Percentiles rank a stretch among this genome's conserved stretches.
These are phyloP conservation scores for Populus euphratica DNA, from an alignment of 345 rosid genomes.

Conservation along the genomic window DNA sequence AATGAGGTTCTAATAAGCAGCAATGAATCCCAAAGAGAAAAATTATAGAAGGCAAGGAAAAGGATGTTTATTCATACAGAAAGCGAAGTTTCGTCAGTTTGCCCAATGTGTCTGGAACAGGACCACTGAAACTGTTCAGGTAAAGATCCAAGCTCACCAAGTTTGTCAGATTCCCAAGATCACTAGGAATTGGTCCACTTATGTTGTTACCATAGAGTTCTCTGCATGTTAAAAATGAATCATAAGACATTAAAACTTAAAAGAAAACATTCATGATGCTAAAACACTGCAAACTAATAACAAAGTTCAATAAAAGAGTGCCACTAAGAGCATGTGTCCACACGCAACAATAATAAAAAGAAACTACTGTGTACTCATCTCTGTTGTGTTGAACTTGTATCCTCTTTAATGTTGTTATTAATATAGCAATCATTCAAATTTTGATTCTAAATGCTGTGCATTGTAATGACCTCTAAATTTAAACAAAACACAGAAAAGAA, in stretches of 20 bases:
- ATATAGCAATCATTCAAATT: background rate
- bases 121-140: constrained; percentile 34
- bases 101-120: constrained; percentile 37
- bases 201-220: constrained; percentile 43
- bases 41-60: background rate
- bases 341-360: background rate
- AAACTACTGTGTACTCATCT: background rate
- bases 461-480: background rate
- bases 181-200: constrained; percentile 36
- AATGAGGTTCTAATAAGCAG: background rate
- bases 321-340: background rate
- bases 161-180: constrained; percentile 35
- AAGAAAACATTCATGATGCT: background rate
- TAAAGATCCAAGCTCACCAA: constrained; percentile 49
- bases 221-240: constrained; percentile 15
- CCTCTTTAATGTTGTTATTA: background rate
- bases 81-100: constrained; percentile 33
- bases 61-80: constrained; percentile 30
- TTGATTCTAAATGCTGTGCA: background rate
- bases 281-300: background rate
- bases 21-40: background rate
- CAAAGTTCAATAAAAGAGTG: background rate
- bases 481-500: background rate
- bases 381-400: background rate
- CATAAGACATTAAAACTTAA: background rate